phyloP scores from a whole-genome alignment of 257 asterid genomes.

The Gentiana macrophylla region DNA sequence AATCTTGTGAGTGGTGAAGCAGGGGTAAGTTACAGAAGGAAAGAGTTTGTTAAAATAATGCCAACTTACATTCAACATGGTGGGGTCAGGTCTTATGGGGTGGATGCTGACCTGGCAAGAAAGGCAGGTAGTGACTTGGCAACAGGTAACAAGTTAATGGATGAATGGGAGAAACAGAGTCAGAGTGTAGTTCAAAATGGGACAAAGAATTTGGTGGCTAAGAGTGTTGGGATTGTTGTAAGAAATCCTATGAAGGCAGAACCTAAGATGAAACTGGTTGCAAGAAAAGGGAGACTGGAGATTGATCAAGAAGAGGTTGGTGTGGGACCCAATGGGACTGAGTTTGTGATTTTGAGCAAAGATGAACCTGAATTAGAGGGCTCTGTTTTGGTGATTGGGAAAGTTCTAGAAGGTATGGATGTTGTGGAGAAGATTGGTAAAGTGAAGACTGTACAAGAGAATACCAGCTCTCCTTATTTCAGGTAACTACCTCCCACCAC shows the following conservation, averaged over 20 bases:
- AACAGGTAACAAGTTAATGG: constrained; percentile 28
- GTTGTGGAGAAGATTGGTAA: constrained; percentile 61
- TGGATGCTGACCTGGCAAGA: constrained; percentile 68
- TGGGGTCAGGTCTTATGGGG: constrained; percentile 74
- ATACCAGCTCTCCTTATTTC: constrained; percentile 76
- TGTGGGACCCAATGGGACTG: constrained; percentile 70
- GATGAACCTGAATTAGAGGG: constrained; percentile 76
- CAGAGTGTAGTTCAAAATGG: constrained; percentile 29
- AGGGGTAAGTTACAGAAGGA: constrained; percentile 69
- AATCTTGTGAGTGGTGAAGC: constrained; percentile 53
- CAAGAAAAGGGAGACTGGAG: constrained; percentile 68
- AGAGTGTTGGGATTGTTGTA: constrained; percentile 60
- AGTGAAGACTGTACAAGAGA: constrained; percentile 80
- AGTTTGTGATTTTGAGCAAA: constrained; percentile 44
- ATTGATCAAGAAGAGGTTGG: constrained; percentile 68
- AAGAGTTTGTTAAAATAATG: constrained; percentile 67
- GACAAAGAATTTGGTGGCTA: constrained; percentile 53
- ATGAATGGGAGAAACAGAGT: constrained; percentile 64
- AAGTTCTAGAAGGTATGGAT: constrained; percentile 68
- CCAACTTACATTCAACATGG: constrained; percentile 80
- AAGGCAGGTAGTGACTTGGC: constrained; percentile 37
- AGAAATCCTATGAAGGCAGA: constrained; percentile 69
- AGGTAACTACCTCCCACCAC: constrained; percentile 30
- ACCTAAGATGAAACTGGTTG: constrained; percentile 69
- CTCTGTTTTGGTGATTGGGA: constrained; percentile 70